Conservation (phyloP, 768 basidiomycete species). For the Amanita rubescens region DNA sequence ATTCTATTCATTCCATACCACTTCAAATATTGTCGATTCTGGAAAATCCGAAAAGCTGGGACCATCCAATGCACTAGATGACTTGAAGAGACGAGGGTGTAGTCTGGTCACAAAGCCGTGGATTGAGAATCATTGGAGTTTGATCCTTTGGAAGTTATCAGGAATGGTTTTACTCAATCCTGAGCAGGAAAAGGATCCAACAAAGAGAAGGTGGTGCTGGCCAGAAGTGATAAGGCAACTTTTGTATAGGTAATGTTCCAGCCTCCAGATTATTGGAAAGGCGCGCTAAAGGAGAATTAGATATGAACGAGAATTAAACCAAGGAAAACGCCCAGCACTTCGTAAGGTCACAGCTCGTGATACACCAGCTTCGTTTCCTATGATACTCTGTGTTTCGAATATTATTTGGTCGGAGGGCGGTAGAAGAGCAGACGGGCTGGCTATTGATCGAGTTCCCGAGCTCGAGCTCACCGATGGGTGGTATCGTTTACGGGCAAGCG, state of each 20-base stretch:
- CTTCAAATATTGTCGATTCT: constrained; percentile 17
- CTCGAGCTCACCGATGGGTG: constrained; percentile 97
- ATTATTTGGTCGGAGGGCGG: constrained; percentile 47
- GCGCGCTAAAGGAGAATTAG: constrained; percentile 30
- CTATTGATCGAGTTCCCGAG: constrained; percentile 39
- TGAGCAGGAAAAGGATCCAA: constrained; percentile 36
- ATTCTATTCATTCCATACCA: constrained; percentile 52
- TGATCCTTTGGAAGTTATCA: constrained; percentile 93
- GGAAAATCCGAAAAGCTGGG: constrained; percentile 27
- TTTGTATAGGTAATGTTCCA: constrained; percentile 60
- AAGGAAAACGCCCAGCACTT: constrained; percentile 72
- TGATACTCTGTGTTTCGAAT: constrained; percentile 79
- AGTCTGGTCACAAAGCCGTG: constrained; percentile 64
- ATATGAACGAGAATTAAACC: constrained; percentile 82
- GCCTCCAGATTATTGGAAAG: not conserved
- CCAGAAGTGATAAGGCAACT: constrained; percentile 75
- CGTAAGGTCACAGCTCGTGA: constrained; percentile 81
- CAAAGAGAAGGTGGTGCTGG: constrained; percentile 71
- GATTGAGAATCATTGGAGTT: constrained; percentile 88
- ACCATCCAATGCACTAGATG: constrained; percentile 45
- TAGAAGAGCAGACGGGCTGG: constrained; percentile 28
- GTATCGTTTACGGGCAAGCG: constrained; percentile 76
- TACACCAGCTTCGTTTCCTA: constrained; percentile 66
- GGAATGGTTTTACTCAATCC: constrained; percentile 77
- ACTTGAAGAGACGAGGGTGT: constrained; percentile 54